Conservation (phyloP, 352 stramenopile species). For the Aphanomyces stellatus region DNA sequence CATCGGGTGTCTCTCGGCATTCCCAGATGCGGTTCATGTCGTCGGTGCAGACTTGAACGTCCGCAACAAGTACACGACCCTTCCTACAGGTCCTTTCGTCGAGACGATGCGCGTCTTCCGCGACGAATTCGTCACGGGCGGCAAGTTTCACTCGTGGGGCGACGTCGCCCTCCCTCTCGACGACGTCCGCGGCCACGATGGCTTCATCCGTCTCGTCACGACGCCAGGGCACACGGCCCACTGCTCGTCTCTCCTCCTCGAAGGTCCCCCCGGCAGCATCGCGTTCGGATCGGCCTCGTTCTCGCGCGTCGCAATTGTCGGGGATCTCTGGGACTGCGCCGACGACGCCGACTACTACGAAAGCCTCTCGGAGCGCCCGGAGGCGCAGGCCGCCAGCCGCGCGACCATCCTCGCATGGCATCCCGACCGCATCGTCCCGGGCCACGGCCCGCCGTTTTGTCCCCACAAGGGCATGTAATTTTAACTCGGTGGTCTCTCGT, state of each 20-base stretch:
- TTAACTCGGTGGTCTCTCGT: not conserved
- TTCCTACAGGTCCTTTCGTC: not conserved
- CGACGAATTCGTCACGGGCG: not conserved
- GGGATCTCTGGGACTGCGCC: constrained; percentile 16
- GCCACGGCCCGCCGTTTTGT: constrained; percentile 8
- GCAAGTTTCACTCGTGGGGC: not conserved
- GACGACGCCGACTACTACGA: constrained; percentile 6
- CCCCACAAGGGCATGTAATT: no score
- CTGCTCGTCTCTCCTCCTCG: constrained; percentile 11
- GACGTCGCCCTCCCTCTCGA: not conserved
- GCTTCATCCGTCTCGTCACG: not conserved
- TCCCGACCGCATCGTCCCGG: constrained; percentile 4
- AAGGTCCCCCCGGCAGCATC: not conserved
- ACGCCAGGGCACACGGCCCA: constrained; percentile 11
- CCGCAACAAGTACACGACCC: constrained; percentile 3
- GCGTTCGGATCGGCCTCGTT: not conserved
- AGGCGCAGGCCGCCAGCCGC: not conserved
- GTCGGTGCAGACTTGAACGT: constrained; percentile 6
- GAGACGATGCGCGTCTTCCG: constrained; percentile 3
- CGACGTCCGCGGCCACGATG: not conserved
- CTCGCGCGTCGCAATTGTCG: constrained; percentile 1
- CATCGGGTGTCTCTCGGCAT: constrained; percentile 8
- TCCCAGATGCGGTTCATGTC: constrained; percentile 10
- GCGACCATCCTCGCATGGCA: constrained; percentile 3
- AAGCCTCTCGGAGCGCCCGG: not conserved